Evolutionary conservation across 176 grass and related monocot genomes (phyloP), one percentile per base, ranked within the genome.

Genomic region (Oryza officinalis): DNA sequence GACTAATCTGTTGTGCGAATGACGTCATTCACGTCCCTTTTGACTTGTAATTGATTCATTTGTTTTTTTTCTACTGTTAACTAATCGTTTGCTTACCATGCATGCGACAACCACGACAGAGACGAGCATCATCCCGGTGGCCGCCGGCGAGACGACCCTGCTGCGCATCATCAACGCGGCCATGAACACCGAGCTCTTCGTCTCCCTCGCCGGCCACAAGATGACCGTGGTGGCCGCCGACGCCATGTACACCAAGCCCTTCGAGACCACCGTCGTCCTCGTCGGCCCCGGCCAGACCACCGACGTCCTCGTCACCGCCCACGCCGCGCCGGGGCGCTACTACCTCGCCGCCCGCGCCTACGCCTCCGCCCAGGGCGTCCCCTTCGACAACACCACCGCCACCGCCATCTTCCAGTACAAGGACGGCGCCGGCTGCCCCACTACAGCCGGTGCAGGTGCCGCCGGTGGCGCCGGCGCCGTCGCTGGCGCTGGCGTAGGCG

Each of bases 181-280:
- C 9, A 91, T 98, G 80, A 94, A 92, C 64, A 44, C 81, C 0
- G 91, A 95, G 87, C 93, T 95, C 61, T 98, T 98, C 84, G 82
- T 98, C 87, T 75, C 82, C 80, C 80, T 98, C n/a, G 96, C 96
- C 2, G 90, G 91, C 18, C 96, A 98, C 87, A 57, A 11, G 59
- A 95, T 99, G 91, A 99, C 83, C 30, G 96, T 99, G 44, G 96
- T 99, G 26, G 91, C 83, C 59, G 87, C 89, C 14, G 96, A 99
- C 85, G 91, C 96, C 32, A 50, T 75, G 80, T 99, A 95, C 87
- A 90, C 80, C 22, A 95, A 81, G 82, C 93, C 96, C 10, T 94
- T 92, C 83, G 71, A 77, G 8, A 99, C 96, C 41, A 66, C 73
- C 35, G 80, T 94, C 61, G 13, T 99, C 71, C 69, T 95, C 47